Conservation (phyloP, 1,284 basidiomycete genomes). For the Trametes versicolor region DNA sequence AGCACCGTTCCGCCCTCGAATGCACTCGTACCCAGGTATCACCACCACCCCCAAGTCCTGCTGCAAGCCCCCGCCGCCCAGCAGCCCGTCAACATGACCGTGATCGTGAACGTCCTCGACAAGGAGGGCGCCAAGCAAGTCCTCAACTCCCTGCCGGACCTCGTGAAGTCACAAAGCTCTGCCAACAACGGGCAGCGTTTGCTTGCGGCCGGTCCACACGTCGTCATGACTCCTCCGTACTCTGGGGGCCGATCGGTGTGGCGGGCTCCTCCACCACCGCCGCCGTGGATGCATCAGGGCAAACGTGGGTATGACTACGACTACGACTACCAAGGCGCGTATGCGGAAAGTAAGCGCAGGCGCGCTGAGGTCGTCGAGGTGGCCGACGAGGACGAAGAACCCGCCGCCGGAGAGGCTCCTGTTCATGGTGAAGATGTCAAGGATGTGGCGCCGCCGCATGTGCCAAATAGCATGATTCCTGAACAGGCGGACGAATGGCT, state of each 20-base stretch:
- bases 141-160: not conserved
- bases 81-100: not conserved
- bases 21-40: not conserved
- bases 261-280: not conserved
- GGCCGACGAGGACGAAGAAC: not conserved
- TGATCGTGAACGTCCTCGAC: constrained; percentile 7
- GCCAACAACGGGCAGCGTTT: not conserved
- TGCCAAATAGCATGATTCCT: not conserved
- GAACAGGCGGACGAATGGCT: too few relatives aligned
- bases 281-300: not conserved
- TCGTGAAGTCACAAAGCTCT: not conserved
- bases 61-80: not conserved
- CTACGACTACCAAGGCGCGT: not conserved
- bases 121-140: not conserved
- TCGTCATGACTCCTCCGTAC: not conserved
- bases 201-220: not conserved
- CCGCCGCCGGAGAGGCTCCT: not conserved
- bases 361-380: not conserved
- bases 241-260: not conserved
- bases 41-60: not conserved
- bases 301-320: too few relatives aligned
- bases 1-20: not conserved
- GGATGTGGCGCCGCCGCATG: not conserved
- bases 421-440: not conserved
- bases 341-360: not conserved